These are phyloP conservation scores for Aurinia saxatilis DNA, from an alignment of 345 rosid species.

Conservation along the genomic window DNA sequence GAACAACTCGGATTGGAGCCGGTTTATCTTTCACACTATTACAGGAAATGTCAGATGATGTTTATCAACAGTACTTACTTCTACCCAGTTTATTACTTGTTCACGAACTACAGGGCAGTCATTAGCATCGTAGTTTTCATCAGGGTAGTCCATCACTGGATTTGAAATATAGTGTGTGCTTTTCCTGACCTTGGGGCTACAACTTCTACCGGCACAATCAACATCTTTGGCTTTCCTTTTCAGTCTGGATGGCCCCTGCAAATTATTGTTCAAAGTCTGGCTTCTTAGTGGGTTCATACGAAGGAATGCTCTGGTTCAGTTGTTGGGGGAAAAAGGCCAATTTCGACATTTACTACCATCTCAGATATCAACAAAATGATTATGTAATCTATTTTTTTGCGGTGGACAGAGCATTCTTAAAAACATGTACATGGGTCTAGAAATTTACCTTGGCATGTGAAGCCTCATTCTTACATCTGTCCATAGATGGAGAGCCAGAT, in stretches of 20 bases:
- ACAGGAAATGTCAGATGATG: too few relatives aligned
- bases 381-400: background rate
- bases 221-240: conserved; percentile 51
- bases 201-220: conserved; percentile 20
- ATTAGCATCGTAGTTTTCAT: conserved; percentile 26
- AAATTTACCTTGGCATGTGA: conserved; percentile 37
- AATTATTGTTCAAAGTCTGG: conserved; percentile 24
- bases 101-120: conserved; percentile 26
- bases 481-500: conserved; percentile 26
- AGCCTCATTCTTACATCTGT: conserved; percentile 21
- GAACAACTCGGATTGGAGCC: too few relatives aligned
- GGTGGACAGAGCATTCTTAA: background rate
- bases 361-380: conserved; percentile 18
- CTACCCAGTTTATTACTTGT: conserved; percentile 41
- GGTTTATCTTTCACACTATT: too few relatives aligned
- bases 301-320: conserved; percentile 29
- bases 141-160: conserved; percentile 28
- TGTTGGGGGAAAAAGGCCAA: conserved; percentile 17
- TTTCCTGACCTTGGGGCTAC: conserved; percentile 29
- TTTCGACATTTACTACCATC: conserved; percentile 15
- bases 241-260: conserved; percentile 33
- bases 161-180: conserved; percentile 16
- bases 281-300: conserved; percentile 26
- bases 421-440: conserved; percentile 8
- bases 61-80: conserved; percentile 41